Evolutionary conservation across 1,284 basidiomycete species (phyloP).

Genomic region (Pisolithus thermaeus): DNA sequence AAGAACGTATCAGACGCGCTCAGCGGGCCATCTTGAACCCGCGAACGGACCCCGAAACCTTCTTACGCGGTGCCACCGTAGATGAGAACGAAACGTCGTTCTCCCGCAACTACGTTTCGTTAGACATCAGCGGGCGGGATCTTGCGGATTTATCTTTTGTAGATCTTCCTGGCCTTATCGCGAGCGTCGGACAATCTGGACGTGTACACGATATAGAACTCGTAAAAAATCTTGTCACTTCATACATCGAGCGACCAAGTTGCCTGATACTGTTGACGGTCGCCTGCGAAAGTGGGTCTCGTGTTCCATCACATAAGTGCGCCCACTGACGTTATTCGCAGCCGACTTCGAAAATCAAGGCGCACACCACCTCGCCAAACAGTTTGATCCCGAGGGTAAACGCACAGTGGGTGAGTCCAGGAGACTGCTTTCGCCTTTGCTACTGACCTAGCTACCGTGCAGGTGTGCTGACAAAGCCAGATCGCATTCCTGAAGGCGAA

Average conservation of each 20-base stretch:
- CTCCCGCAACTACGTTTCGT: slow-evolving; percentile 51
- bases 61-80: slow-evolving; percentile 34
- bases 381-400: slow-evolving; percentile 37
- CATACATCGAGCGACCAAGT: slow-evolving; percentile 52
- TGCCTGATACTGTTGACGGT: slow-evolving; percentile 64
- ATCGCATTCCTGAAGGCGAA: slow-evolving; percentile 61
- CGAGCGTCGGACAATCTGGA: slow-evolving; percentile 43
- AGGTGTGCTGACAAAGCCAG: slow-evolving; percentile 80
- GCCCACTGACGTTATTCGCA: slow-evolving; percentile 19
- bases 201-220: slow-evolving; percentile 49
- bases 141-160: slow-evolving; percentile 63
- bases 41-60: slow-evolving; percentile 22
- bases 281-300: slow-evolving; percentile 52
- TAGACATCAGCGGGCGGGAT: slow-evolving; percentile 58
- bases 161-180: slow-evolving; percentile 51
- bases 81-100: slow-evolving; percentile 39
- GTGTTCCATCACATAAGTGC: not conserved
- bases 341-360: slow-evolving; percentile 68
- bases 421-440: not conserved
- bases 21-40: slow-evolving; percentile 66
- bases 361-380: slow-evolving; percentile 48
- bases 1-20: slow-evolving; percentile 56
- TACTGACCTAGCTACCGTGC: not conserved
- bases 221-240: slow-evolving; percentile 47
- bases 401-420: slow-evolving; percentile 54